Base-by-base conservation (phyloP, 768 basidiomycete genomes). In the Chalciporus chontae region DNA sequence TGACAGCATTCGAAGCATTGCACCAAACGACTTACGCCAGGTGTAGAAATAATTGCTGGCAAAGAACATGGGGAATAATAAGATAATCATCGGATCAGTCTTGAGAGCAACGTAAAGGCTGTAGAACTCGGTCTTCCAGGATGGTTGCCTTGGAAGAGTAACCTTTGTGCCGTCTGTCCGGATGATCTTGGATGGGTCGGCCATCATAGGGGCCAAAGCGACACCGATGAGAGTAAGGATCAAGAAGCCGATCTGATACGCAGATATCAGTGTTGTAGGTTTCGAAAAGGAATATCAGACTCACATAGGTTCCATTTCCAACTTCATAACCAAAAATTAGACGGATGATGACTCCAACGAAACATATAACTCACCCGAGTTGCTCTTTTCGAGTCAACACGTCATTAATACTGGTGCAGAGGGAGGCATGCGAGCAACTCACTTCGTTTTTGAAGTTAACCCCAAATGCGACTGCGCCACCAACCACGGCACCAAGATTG, bases 31-130 rank as follows among this genome's bases (percentile, higher is more conserved):
- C 83, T 61, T 52, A 87, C 86, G 87, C 86, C 86, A 90, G 3
- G 88, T 84, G 62, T 90, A 90, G 69, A 90, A 90, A 79, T 85
- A 90, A 65, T 90, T 90, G 37, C 83, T 85, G 8, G 85, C 80
- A 47, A 90, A 80, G 68, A 91, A 90, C 84, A 91, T 87, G 11
- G 90, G 90, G 73, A 92, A 87, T 17, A 91, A 76, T 4, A 89
- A 69, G 14, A 90, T 52, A 57, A 93, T 80, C 69, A 76, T 73
- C 0, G 86, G 87, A 59, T 92, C 90, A 11, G 78, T 83, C 48
- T 71, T 76, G 39, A 93, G 71, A 3, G 85, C 79, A 40, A 84
- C 56, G 69, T 77, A 89, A 18, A 92, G 77, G 10, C 84, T 83
- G 52, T 75, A 74, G 45, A 92, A 70, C 64, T 92, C 90, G 17